phyloP scores from a whole-genome alignment of 179 eudicot species.

The Spinacia oleracea region DNA sequence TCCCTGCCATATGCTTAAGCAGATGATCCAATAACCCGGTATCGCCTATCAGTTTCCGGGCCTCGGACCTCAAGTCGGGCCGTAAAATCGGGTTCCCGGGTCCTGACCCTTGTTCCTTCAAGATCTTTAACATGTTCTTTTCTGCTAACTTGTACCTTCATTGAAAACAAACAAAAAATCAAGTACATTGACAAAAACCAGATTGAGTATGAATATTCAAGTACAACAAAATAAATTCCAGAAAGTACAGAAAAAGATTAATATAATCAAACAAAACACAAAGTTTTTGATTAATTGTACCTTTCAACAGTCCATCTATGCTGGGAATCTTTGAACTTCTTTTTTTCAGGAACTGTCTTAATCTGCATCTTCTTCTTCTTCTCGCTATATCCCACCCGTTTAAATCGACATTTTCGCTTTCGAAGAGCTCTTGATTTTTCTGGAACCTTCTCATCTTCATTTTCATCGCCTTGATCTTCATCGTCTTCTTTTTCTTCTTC shows the following conservation, averaged over 20 bases:
- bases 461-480: conserved; percentile 23
- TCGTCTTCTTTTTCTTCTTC: conserved; percentile 6
- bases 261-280: not conserved
- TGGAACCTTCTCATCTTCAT: conserved; percentile 2
- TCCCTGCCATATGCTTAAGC: conserved; percentile 92
- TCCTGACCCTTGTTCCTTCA: conserved; percentile 71
- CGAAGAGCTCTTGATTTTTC: conserved; percentile 17
- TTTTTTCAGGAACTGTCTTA: conserved; percentile 24
- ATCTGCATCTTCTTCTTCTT: conserved; percentile 32
- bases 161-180: not conserved
- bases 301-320: conserved; percentile 79
- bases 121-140: conserved; percentile 59
- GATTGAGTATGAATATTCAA: not conserved
- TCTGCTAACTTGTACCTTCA: conserved; percentile 79
- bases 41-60: conserved; percentile 82
- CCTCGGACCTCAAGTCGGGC: conserved; percentile 76
- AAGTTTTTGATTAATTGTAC: conserved; percentile 31
- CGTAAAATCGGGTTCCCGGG: conserved; percentile 67
- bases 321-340: conserved; percentile 42
- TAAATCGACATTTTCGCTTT: conserved; percentile 37
- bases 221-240: conserved; percentile 24
- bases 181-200: conserved; percentile 5
- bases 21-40: conserved; percentile 92
- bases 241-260: conserved; percentile 7
- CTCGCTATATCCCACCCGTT: conserved; percentile 24